Evolutionary conservation across 805 yeast species (phyloP), one percentile per base, ranked within the genome.

Genomic region (Yarrowia porcina): DNA sequence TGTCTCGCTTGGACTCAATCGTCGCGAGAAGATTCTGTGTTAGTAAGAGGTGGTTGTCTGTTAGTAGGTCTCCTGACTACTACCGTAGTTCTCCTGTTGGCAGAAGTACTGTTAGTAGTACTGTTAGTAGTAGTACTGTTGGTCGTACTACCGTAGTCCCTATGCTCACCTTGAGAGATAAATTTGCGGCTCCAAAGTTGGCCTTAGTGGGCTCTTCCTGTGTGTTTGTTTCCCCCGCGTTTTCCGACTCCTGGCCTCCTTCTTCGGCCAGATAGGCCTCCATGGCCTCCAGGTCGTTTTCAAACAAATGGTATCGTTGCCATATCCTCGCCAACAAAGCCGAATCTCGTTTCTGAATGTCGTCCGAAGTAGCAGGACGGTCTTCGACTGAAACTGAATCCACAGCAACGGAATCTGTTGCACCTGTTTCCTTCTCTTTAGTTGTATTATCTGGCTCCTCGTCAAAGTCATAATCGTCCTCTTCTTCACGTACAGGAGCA

Each of bases 1-100:
- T 82, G n/a, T 90, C 89, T 69, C 97, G 83, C 64, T 88, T 84
- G 25, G 82, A 83, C 66, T 90, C 97, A 62, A 94, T 90, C 1
- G 87, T 82, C 8, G 84, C 82, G 30, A 94, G 77, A 54, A 94
- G 79, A 72, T 96, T 92, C 70, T 49, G 56, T 32, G 56, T 49
- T 49, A 49, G 56, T 49, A 21, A n/a, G n/a, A n/a, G n/a, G n/a
- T n/a, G n/a, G n/a, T n/a, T n/a, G n/a, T n/a, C n/a, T n/a, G n/a
- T n/a, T n/a, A n/a, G n/a, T n/a, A n/a, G n/a, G n/a, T n/a, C n/a
- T n/a, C n/a, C n/a, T n/a, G n/a, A n/a, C n/a, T n/a, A n/a, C n/a
- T n/a, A n/a, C n/a, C n/a, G n/a, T n/a, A n/a, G n/a, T n/a, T n/a
- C n/a, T n/a, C n/a, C n/a, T n/a, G n/a, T n/a, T n/a, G n/a, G n/a